Evolutionary conservation across 208 protist genomes (phyloP).

Genomic region (Trypanosomatidae sp.): DNA sequence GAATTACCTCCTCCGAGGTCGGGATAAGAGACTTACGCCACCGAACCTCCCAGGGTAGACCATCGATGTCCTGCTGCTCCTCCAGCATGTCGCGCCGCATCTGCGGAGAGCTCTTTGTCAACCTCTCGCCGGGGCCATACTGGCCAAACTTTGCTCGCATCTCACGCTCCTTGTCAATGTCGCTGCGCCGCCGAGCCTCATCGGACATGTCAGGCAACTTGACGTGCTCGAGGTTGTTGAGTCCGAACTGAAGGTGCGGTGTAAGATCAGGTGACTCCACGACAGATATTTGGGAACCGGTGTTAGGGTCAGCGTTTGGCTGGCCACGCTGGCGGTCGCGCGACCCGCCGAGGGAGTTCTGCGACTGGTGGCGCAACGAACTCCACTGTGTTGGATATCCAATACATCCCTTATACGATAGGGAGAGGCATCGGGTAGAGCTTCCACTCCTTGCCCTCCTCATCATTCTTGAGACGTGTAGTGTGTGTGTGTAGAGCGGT

Average conservation of each 20-base stretch:
- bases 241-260: conserved; percentile 71
- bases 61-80: conserved; percentile 88
- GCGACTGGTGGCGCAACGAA: conserved; percentile 29
- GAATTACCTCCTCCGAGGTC: conserved; percentile 86
- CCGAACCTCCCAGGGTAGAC: conserved; percentile 88
- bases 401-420: conserved; percentile 1
- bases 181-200: conserved; percentile 48
- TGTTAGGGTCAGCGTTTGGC: conserved; percentile 69
- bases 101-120: conserved; percentile 73
- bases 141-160: conserved; percentile 77
- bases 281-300: conserved; percentile 76
- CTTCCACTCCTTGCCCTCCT: conserved; percentile 7
- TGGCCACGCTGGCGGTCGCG: conserved; percentile 69
- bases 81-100: conserved; percentile 79
- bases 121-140: conserved; percentile 77
- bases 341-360: conserved; percentile 49
- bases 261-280: conserved; percentile 78
- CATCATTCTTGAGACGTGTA: conserved; percentile 21
- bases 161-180: conserved; percentile 77
- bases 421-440: conserved; percentile 8
- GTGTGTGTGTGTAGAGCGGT: background rate
- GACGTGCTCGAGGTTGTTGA: conserved; percentile 80
- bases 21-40: conserved; percentile 85
- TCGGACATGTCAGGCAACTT: conserved; percentile 63
- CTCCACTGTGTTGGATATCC: conserved; percentile 11